A percentile compares a stretch with the other conserved stretches of the same genome.
Conservation (phyloP, 441 rosid genomes). For the Viola pubescens region DNA sequence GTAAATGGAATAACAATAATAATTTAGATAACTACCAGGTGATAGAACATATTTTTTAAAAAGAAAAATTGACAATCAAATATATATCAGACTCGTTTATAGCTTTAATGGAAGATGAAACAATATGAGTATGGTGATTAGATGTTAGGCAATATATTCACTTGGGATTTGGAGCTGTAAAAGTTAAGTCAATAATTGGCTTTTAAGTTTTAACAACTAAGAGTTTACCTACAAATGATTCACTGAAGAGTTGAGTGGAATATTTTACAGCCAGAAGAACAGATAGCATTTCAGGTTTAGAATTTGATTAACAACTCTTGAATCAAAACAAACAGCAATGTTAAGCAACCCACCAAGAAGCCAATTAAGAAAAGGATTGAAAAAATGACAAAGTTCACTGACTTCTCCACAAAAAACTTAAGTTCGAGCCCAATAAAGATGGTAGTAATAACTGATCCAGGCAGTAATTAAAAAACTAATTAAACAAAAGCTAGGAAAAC, state of each 20-base stretch:
- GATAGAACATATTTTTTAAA: too few species aligned
- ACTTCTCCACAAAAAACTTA: too few species aligned
- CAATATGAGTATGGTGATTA: too few species aligned
- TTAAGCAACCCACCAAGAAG: neutral
- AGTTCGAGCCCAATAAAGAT: neutral
- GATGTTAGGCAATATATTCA: too few species aligned
- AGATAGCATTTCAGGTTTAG: neutral
- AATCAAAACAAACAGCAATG: neutral
- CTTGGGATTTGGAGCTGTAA: neutral
- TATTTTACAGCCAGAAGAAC: neutral
- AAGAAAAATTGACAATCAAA: too few species aligned
- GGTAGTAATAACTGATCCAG: too few species aligned
- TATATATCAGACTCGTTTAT: too few species aligned
- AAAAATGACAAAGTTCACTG: constrained; percentile 3
- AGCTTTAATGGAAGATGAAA: too few species aligned
- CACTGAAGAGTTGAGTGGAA: neutral
- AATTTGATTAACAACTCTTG: neutral
- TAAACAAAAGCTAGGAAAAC: neutral
- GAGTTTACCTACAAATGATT: neutral
- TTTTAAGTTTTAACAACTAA: neutral
- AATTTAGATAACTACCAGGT: too few species aligned
- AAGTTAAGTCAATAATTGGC: neutral
- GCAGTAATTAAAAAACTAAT: too few species aligned
- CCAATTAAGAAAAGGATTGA: constrained; percentile 4
- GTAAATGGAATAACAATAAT: neutral